Percentiles rank a stretch among this genome's conserved stretches.
Conservation (phyloP, 345 rosid genomes). For the Clausena lansium region DNA sequence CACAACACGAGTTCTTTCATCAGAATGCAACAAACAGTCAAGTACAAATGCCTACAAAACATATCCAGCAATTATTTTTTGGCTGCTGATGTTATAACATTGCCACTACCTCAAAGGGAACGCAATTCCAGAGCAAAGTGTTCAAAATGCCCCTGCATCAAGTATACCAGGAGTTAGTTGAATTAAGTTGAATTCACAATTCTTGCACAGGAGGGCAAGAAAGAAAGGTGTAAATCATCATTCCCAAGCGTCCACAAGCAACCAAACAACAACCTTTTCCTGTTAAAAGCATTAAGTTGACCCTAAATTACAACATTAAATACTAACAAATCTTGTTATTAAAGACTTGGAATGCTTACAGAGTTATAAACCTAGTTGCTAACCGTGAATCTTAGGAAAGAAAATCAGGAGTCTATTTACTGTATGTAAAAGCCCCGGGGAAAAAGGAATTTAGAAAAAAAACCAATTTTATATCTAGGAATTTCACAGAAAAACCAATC, state of each 20-base stretch:
- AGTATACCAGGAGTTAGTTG: slow-evolving; percentile 1
- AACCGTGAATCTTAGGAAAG: neutral
- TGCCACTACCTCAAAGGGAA: neutral
- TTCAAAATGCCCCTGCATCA: slow-evolving; percentile 17
- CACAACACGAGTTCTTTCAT: slow-evolving; percentile 13
- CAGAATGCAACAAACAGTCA: slow-evolving; percentile 6
- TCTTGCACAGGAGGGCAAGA: neutral
- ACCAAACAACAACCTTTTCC: neutral
- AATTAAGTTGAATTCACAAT: neutral
- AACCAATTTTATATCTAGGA: neutral
- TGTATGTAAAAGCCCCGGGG: neutral
- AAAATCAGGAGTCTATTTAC: neutral
- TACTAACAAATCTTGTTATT: neutral
- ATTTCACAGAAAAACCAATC: neutral
- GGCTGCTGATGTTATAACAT: slow-evolving; percentile 1
- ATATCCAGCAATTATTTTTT: slow-evolving; percentile 17
- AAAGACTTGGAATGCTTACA: neutral
- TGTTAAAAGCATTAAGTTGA: neutral
- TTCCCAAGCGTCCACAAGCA: neutral
- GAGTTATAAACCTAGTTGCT: neutral
- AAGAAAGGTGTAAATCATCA: neutral
- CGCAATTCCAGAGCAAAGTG: neutral
- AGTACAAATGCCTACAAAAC: slow-evolving; percentile 7
- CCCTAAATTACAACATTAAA: neutral
- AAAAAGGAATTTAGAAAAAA: no score